A percentile compares a stretch with the other conserved stretches of the same genome.
Evolutionary conservation across 345 rosid genomes (phyloP).

Genomic region (Raphanus raphanistrum): DNA sequence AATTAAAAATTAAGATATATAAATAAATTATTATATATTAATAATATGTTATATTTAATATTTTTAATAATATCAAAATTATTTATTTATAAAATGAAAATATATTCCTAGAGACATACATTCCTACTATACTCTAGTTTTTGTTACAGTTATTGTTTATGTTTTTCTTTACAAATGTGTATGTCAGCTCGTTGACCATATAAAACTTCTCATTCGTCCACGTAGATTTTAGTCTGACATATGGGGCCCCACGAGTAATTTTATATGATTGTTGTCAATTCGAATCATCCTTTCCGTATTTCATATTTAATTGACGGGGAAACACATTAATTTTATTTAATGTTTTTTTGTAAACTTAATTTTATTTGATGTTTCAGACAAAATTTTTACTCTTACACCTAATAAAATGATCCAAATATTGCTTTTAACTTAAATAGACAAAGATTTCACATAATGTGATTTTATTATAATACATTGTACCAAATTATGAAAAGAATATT

Average conservation of each 20-base stretch:
- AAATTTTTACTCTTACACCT: neutral
- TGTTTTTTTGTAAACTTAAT: too few relatives aligned
- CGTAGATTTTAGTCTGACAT: conserved; percentile 32
- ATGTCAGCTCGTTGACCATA: conserved; percentile 45
- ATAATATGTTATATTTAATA: too few relatives aligned
- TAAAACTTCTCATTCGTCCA: conserved; percentile 40
- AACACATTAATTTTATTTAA: neutral
- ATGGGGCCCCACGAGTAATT: conserved; percentile 39
- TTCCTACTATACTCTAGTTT: neutral
- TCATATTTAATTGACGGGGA: neutral
- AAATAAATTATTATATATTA: too few relatives aligned
- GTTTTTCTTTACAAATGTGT: conserved; percentile 28
- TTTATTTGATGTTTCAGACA: neutral
- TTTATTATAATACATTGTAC: neutral
- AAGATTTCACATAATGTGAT: neutral
- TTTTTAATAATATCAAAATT: too few relatives aligned
- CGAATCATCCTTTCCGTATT: conserved; percentile 16
- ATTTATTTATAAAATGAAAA: too few relatives aligned
- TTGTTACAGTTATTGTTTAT: neutral
- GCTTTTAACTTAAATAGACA: neutral
- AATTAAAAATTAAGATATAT: too few relatives aligned
- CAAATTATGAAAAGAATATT: neutral
- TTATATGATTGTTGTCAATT: conserved; percentile 31
- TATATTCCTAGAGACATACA: too few relatives aligned
- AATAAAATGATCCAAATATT: neutral